phyloP scores from a whole-genome alignment of 768 basidiomycete genomes.

The Clathrus columnatus region DNA sequence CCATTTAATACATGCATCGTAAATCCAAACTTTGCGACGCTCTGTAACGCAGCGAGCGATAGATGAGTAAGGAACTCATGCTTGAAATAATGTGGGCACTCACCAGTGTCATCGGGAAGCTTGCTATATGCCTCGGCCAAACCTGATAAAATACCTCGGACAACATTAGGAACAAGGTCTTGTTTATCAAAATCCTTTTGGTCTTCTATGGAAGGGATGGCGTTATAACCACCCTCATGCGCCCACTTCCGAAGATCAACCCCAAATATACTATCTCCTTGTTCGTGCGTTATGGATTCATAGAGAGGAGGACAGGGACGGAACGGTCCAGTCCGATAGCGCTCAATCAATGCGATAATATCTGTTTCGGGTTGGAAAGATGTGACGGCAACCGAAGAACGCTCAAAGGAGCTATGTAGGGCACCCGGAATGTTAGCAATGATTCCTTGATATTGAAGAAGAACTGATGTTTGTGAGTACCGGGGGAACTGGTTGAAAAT shows the following conservation, averaged over 20 bases:
- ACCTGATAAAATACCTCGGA: slow-evolving; percentile 56
- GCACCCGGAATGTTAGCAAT: slow-evolving; percentile 62
- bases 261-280: slow-evolving; percentile 82
- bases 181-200: slow-evolving; percentile 35
- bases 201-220: slow-evolving; percentile 43
- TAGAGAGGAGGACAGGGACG: slow-evolving; percentile 78
- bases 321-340: slow-evolving; percentile 91
- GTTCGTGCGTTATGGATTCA: slow-evolving; percentile 75
- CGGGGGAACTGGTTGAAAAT: neutral
- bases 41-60: slow-evolving; percentile 33
- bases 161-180: slow-evolving; percentile 56
- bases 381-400: slow-evolving; percentile 66
- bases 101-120: slow-evolving; percentile 56
- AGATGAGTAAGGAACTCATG: neutral
- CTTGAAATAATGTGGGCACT: slow-evolving; percentile 17
- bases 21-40: slow-evolving; percentile 88
- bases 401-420: slow-evolving; percentile 54
- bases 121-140: slow-evolving; percentile 55
- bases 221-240: slow-evolving; percentile 64
- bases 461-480: slow-evolving; percentile 35
- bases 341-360: slow-evolving; percentile 79
- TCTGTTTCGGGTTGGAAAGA: slow-evolving; percentile 86
- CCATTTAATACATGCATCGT: slow-evolving; percentile 47
- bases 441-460: slow-evolving; percentile 82
- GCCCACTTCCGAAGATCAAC: slow-evolving; percentile 89